Evolutionary conservation across 176 grass and related monocot genomes (phyloP).

Genomic region (Hordeum vulgare): DNA sequence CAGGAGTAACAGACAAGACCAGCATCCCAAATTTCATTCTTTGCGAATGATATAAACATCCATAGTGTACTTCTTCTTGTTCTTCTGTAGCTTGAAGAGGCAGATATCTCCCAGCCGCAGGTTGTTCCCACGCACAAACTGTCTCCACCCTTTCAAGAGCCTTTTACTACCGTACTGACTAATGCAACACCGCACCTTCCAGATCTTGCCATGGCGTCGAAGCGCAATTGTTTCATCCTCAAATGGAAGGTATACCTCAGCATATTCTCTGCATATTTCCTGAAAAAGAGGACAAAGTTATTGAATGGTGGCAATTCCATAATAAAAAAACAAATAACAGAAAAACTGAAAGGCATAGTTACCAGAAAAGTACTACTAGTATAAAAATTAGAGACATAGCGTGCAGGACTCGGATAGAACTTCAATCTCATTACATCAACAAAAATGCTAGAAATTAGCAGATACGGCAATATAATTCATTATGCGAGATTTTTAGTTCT

Average conservation of each 20-base stretch:
- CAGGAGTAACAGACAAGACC: no score
- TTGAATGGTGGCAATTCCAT: neutral
- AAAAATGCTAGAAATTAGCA: no score
- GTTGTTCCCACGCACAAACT: constrained; percentile 23
- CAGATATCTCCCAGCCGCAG: constrained; percentile 14
- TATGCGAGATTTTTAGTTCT: neutral
- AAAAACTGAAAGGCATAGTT: no score
- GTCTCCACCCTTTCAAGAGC: neutral
- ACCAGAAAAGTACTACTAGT: no score
- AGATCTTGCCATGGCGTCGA: neutral
- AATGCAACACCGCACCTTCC: neutral
- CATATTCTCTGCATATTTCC: neutral
- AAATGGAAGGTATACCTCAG: neutral
- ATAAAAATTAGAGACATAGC: no score
- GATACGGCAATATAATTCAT: no score
- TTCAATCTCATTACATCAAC: no score
- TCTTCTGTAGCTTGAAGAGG: neutral
- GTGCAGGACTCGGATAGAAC: no score
- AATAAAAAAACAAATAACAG: neutral
- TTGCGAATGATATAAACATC: neutral
- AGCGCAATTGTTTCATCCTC: neutral
- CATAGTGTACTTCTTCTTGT: neutral
- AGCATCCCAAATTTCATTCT: no score
- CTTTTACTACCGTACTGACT: neutral
- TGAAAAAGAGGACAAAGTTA: neutral